Percentiles rank a stretch among this genome's conserved stretches.
phyloP scores from a whole-genome alignment of 108 stramenopile genomes.

The Hondaea fermentalgiana region DNA sequence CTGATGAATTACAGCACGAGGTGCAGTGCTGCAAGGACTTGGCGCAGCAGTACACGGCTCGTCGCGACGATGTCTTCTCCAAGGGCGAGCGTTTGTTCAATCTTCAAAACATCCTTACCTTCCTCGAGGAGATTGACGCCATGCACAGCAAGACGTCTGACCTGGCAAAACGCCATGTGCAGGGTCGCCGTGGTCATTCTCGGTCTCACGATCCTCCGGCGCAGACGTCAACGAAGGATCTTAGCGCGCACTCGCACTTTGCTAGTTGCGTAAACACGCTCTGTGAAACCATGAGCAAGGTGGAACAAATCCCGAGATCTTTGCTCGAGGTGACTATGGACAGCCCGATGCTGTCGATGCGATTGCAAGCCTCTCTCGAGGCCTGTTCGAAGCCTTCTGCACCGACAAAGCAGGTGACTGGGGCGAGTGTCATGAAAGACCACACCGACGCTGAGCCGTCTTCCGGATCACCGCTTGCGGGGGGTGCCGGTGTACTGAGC shows the following conservation, averaged over 20 bases:
- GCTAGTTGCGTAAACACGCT: neutral
- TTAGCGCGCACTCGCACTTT: neutral
- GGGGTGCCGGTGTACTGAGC: too few species aligned
- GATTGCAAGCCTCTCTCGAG: neutral
- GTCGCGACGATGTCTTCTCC: neutral
- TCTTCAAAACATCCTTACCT: neutral
- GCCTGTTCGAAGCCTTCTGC: neutral
- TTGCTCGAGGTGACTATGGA: neutral
- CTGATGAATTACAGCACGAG: neutral
- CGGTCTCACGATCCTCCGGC: neutral
- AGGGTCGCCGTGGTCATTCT: neutral
- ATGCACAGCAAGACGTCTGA: neutral
- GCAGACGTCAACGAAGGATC: neutral
- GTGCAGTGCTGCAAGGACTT: neutral
- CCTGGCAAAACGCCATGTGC: neutral
- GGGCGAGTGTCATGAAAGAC: too few species aligned
- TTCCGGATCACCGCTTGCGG: too few species aligned
- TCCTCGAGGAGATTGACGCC: neutral
- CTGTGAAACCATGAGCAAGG: neutral
- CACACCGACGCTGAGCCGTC: too few species aligned
- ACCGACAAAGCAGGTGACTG: too few species aligned
- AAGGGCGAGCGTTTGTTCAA: neutral
- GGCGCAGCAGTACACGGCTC: neutral
- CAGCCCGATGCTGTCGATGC: neutral
- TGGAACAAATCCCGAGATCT: neutral